phyloP scores from a whole-genome alignment of 2,329 filamentous ascomycete species.

The Teratosphaeria epicoccoides region DNA sequence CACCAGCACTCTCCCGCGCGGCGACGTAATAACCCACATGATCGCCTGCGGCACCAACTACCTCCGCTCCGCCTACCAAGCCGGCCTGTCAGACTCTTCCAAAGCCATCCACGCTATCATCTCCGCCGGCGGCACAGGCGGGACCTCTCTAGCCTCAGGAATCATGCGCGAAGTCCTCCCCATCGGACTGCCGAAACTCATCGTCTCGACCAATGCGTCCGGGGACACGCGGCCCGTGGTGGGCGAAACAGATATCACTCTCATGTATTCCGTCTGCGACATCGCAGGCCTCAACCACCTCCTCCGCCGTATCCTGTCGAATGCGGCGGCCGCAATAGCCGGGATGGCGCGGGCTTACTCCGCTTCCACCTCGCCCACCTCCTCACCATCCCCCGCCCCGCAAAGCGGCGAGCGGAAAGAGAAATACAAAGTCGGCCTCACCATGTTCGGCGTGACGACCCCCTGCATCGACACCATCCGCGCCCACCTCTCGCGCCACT shows the following conservation, averaged over 20 bases:
- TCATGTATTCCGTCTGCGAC: conserved; percentile 64
- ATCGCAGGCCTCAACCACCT: conserved; percentile 55
- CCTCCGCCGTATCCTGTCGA: conserved; percentile 47
- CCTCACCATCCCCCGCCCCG: too few species aligned
- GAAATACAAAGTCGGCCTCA: conserved; percentile 49
- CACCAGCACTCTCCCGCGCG: conserved; percentile 37
- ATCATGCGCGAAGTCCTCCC: conserved; percentile 53
- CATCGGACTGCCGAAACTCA: conserved; percentile 58
- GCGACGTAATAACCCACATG: conserved; percentile 49
- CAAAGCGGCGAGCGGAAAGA: conserved; percentile 2
- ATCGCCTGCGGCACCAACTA: conserved; percentile 38
- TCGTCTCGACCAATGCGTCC: conserved; percentile 59
- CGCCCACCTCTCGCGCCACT: conserved; percentile 36
- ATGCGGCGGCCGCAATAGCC: conserved; percentile 51
- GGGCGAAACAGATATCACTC: conserved; percentile 56
- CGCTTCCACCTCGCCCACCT: too few species aligned
- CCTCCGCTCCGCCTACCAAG: conserved; percentile 23
- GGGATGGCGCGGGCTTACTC: conserved; percentile 46
- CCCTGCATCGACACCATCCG: conserved; percentile 51
- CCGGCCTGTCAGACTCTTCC: conserved; percentile 9
- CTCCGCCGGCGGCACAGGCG: conserved; percentile 50
- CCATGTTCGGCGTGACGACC: conserved; percentile 68
- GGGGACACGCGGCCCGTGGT: conserved; percentile 56
- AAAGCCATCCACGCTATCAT: conserved; percentile 39
- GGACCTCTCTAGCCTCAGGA: conserved; percentile 49